These are phyloP conservation scores for Rhizopogon rudus DNA, from an alignment of 768 basidiomycete species.

Conservation along the genomic window DNA sequence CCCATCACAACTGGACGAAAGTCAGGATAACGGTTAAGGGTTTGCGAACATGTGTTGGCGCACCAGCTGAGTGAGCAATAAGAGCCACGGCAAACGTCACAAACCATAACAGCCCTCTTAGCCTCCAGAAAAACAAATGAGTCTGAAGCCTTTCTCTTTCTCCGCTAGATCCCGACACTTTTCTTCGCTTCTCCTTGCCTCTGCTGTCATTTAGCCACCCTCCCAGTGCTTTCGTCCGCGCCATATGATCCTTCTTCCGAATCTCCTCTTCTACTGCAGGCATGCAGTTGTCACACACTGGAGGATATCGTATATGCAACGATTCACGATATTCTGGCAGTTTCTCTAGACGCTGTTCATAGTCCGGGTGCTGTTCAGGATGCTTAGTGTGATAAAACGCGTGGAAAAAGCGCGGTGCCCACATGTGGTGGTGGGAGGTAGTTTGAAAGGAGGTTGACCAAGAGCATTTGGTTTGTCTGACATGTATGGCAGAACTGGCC, in stretches of 20 bases:
- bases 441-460: conserved; percentile 82
- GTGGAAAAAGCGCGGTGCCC: conserved; percentile 23
- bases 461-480: conserved; percentile 87
- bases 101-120: conserved; percentile 67
- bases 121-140: conserved; percentile 61
- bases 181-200: conserved; percentile 55
- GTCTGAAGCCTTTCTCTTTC: conserved; percentile 39
- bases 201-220: conserved; percentile 63
- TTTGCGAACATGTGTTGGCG: background rate
- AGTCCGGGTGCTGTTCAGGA: conserved; percentile 63
- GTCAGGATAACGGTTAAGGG: background rate
- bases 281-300: conserved; percentile 71
- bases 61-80: conserved; percentile 39
- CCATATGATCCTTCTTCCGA: conserved; percentile 73
- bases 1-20: conserved; percentile 26
- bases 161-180: conserved; percentile 34
- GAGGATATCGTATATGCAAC: conserved; percentile 80
- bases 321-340: conserved; percentile 71
- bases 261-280: conserved; percentile 84
- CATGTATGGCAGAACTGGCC: conserved; percentile 83
- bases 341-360: conserved; percentile 53
- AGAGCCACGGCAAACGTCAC: conserved; percentile 39
- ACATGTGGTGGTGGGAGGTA: conserved; percentile 82
- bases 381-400: conserved; percentile 4
- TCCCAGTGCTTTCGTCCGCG: conserved; percentile 70